Evolutionary conservation across 139 green algal species (phyloP).

Genomic region (Micractinium sp.): DNA sequence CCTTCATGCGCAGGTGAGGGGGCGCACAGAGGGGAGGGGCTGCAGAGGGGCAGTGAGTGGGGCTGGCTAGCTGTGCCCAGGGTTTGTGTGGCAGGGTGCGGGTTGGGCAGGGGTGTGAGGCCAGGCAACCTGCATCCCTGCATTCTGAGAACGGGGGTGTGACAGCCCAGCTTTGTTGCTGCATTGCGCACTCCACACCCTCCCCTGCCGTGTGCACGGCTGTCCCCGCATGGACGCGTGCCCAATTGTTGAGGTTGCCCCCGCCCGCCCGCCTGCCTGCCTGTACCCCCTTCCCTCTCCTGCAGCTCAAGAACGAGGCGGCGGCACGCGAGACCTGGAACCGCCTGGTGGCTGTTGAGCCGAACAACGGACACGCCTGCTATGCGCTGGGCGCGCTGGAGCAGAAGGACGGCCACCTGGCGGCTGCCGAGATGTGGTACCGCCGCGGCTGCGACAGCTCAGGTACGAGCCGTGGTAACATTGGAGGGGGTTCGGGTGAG

Average conservation of each 20-base stretch:
- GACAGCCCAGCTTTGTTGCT: too few relatives aligned
- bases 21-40: not conserved
- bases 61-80: not conserved
- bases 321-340: slow-evolving; percentile 3
- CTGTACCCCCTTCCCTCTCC: not conserved
- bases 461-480: not conserved
- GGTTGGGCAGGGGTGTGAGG: too few relatives aligned
- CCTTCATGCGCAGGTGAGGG: slow-evolving; percentile 7
- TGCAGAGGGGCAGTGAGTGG: not conserved
- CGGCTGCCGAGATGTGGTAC: slow-evolving; percentile 50
- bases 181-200: too few relatives aligned
- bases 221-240: too few relatives aligned
- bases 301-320: not conserved
- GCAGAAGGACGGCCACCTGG: slow-evolving; percentile 57
- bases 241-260: too few relatives aligned
- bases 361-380: slow-evolving; percentile 59
- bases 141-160: too few relatives aligned
- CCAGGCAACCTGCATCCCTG: too few relatives aligned
- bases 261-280: not conserved
- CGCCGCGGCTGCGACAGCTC: slow-evolving; percentile 30
- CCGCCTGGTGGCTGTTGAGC: slow-evolving; percentile 45
- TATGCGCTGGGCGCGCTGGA: slow-evolving; percentile 60
- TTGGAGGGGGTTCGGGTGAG: too few relatives aligned
- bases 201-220: too few relatives aligned
- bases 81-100: not conserved